Percentiles rank a stretch among this genome's conserved stretches.
These are phyloP conservation scores for Polyporus tsugae DNA, from an alignment of 1,284 basidiomycete species.

Conservation along the genomic window DNA sequence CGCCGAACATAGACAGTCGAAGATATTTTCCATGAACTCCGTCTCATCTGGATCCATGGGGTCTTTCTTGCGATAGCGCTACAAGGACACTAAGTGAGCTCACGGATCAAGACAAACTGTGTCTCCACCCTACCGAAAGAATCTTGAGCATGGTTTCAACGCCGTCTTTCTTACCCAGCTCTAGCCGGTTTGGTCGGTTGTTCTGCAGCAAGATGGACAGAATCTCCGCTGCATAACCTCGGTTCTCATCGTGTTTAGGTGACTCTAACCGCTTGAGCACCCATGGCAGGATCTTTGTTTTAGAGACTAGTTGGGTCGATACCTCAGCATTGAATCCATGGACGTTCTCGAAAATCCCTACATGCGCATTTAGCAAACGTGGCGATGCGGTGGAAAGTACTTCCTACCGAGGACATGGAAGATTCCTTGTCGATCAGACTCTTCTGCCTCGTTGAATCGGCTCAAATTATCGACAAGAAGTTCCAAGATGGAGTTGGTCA, in stretches of 20 bases:
- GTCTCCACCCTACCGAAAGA: constrained; percentile 71
- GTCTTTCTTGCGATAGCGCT: constrained; percentile 89
- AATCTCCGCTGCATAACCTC: constrained; percentile 88
- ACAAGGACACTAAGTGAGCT: not conserved
- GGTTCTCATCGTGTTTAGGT: constrained; percentile 84
- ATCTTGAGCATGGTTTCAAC: constrained; percentile 83
- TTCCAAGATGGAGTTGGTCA: constrained; percentile 86
- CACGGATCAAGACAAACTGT: not conserved
- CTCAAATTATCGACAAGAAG: constrained; percentile 90
- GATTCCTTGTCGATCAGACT: constrained; percentile 88
- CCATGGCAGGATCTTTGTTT: constrained; percentile 84
- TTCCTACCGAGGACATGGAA: constrained; percentile 86
- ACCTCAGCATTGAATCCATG: constrained; percentile 85
- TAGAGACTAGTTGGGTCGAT: constrained; percentile 72
- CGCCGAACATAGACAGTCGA: constrained; percentile 89
- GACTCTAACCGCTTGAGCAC: constrained; percentile 80
- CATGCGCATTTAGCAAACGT: not conserved
- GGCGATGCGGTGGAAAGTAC: not conserved
- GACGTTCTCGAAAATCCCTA: constrained; percentile 93
- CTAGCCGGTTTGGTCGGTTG: constrained; percentile 69
- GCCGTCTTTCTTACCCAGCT: constrained; percentile 75
- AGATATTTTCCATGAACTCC: constrained; percentile 98
- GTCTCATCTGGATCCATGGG: constrained; percentile 89
- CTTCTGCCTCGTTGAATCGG: constrained; percentile 85
- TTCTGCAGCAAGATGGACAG: constrained; percentile 90